Percentiles rank a stretch among this genome's conserved stretches.
phyloP scores from a whole-genome alignment of 169 alveolate species.

The Eimeria sp. region DNA sequence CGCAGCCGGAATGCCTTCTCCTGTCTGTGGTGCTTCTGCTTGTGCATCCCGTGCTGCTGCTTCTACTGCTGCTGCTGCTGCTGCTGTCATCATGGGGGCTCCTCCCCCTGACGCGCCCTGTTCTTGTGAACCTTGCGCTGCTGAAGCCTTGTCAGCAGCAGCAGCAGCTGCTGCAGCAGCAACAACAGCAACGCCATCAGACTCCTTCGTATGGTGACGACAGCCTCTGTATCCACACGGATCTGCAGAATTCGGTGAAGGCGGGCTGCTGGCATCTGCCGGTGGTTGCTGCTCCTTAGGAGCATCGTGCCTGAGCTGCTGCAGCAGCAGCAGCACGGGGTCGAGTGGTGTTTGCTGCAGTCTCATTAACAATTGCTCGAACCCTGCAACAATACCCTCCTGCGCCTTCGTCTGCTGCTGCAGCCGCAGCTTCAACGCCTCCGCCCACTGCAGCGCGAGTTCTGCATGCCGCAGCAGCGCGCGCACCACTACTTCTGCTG shows the following conservation, averaged over 20 bases:
- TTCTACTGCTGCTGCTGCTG: neutral
- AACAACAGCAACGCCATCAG: neutral
- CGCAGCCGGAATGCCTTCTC: neutral
- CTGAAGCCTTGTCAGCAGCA: neutral
- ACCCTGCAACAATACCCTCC: conserved; percentile 3
- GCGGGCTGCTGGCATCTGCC: neutral
- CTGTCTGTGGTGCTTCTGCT: neutral
- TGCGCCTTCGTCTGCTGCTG: conserved; percentile 46
- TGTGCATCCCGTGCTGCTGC: neutral
- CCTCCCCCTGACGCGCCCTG: neutral
- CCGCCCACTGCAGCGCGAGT: conserved; percentile 30
- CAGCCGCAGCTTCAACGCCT: conserved; percentile 38
- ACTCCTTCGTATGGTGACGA: neutral
- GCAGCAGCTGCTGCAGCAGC: neutral
- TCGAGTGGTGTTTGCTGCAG: conserved; percentile 46
- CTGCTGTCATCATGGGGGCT: neutral
- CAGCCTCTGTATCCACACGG: neutral
- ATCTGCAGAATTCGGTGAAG: neutral
- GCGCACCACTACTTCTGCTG: conserved; percentile 13
- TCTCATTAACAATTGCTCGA: neutral
- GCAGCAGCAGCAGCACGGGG: conserved; percentile 47
- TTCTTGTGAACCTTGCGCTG: neutral
- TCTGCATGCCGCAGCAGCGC: conserved; percentile 50
- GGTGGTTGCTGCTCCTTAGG: neutral
- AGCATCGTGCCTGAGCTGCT: neutral